Percentiles rank a stretch among this genome's conserved stretches.
Conservation (phyloP, 305 asterid genomes). For the Fraxinus xanthoxyloides region DNA sequence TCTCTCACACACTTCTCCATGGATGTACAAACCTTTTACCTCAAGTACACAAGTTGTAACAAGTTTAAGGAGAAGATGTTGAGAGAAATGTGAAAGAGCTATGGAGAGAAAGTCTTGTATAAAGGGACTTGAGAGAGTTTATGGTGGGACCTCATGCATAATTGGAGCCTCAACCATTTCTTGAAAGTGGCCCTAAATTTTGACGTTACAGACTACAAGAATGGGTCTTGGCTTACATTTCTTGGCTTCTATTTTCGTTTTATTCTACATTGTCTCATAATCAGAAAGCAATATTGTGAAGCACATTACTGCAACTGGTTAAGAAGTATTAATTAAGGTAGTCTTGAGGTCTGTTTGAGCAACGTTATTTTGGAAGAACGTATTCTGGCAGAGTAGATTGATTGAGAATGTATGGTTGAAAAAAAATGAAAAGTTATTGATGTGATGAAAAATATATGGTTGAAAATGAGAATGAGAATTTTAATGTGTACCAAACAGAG, state of each 20-base stretch:
- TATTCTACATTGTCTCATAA: not conserved
- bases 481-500: too few species aligned
- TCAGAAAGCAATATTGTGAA: not conserved
- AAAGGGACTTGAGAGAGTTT: not conserved
- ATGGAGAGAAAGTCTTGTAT: constrained; percentile 4
- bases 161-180: not conserved
- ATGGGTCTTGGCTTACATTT: not conserved
- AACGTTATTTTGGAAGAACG: too few species aligned
- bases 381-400: too few species aligned
- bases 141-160: not conserved
- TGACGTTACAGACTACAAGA: not conserved
- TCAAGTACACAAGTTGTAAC: not conserved
- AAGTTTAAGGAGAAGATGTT: not conserved
- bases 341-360: too few species aligned
- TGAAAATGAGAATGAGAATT: too few species aligned
- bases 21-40: not conserved
- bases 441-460: too few species aligned
- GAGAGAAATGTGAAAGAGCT: not conserved
- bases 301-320: not conserved
- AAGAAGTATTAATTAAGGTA: not conserved
- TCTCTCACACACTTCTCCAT: constrained; percentile 73
- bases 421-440: too few species aligned
- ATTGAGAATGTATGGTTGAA: too few species aligned
- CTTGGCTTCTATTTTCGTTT: not conserved
- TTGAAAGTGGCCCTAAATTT: not conserved